Evolutionary conservation across 1,139 yeast species (phyloP), one percentile per base, ranked within the genome.

Genomic region (Geotrichum aggregatum): DNA sequence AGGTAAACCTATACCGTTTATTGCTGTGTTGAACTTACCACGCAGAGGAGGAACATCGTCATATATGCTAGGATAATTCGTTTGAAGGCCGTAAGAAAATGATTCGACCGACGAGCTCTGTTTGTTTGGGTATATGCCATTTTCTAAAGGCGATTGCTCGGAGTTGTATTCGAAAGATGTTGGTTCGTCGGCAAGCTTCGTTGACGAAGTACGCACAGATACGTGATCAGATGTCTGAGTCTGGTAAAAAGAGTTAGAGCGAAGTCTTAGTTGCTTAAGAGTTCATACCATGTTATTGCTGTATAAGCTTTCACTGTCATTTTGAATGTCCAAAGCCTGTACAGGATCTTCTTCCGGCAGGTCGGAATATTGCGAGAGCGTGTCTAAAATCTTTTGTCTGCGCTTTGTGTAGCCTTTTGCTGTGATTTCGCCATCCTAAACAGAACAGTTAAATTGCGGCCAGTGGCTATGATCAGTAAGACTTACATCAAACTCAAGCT

Each of bases 401-500:
- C 80, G 81, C 59, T 78, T 82, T 42, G 73, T 70, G 62, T 81
- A 83, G 1, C 91, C 89, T 63, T 83, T 84, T 49, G 76, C 80
- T 0, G 89, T 83, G 54, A 84, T 70, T 54, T 81, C 82, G 1
- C 87, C 89, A 44, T 83, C 87, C 59, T 77, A 48, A 54, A 43
- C 3, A 43, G 5, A 24, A 39, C 16, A 36, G 24, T 26, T 36
- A 21, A n/a, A 16, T 13, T 36, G 6, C 22, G 11, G 28, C 10
- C 13, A 18, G 41, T 31, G 13, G n/a, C 35, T 4, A 24, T 10
- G 26, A 24, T 31, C 31, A 16, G 14, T 14, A 18, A 18, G 18
- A 51, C 66, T 30, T 56, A 65, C 69, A 33, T 65, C 68, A 18
- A 60, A 78, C 58, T 82, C 87, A 19, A 68, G 64, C 26, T 71